Conservation (phyloP, 2,329 filamentous ascomycete species). For the Tolypocladium inflatum region DNA sequence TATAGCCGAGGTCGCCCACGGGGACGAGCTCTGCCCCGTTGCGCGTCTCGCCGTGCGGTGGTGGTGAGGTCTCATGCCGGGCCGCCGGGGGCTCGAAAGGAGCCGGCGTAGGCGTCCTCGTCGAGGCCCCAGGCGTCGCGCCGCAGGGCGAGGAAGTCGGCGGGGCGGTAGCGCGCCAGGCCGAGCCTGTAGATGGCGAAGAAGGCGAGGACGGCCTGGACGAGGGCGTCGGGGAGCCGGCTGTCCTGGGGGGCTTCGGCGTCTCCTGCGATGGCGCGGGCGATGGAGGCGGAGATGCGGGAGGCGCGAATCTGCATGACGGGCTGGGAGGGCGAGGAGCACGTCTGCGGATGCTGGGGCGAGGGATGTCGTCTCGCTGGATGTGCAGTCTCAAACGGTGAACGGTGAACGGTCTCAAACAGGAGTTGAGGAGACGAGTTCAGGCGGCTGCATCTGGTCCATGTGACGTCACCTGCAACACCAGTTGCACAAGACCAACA, state of each 20-base stretch:
- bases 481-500: too few relatives aligned
- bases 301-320: conserved; percentile 22
- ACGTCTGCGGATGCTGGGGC: not conserved
- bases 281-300: conserved; percentile 46
- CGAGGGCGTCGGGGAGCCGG: not conserved
- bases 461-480: too few relatives aligned
- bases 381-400: too few relatives aligned
- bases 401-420: too few relatives aligned
- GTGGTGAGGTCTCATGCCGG: conserved; percentile 10
- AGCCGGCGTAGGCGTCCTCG: conserved; percentile 28
- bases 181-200: conserved; percentile 23
- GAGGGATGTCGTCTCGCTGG: too few relatives aligned
- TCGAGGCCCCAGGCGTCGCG: conserved; percentile 20
- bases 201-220: conserved; percentile 15
- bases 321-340: not conserved
- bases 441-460: too few relatives aligned
- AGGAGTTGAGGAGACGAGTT: too few relatives aligned
- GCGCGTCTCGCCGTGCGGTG: not conserved
- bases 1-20: conserved; percentile 63
- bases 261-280: conserved; percentile 40
- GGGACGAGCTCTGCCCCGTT: conserved; percentile 13
- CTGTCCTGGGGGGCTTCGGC: conserved; percentile 17
- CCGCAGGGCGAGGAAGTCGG: conserved; percentile 18
- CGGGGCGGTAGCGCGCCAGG: conserved; percentile 15
- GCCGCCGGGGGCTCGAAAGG: conserved; percentile 28